Evolutionary conservation across 257 asterid genomes (phyloP).

Genomic region (Capsicum baccatum): DNA sequence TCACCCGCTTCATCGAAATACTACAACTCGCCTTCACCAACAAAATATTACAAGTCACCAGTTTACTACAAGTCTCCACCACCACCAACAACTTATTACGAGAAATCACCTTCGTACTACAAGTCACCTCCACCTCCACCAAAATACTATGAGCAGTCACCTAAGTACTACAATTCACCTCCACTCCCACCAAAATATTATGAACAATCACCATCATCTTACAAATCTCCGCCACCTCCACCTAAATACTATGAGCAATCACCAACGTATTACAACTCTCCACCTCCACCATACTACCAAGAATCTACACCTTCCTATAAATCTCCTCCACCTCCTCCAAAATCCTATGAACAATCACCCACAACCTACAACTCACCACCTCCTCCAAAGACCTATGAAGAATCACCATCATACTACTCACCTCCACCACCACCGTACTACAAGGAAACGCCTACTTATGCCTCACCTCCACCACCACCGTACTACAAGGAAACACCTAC

Average conservation of each 20-base stretch:
- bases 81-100: not conserved
- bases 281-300: not conserved
- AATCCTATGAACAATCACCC: not conserved
- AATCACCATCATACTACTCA: not conserved
- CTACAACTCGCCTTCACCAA: not conserved
- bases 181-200: not conserved
- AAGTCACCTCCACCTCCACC: not conserved
- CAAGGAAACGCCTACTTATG: no score
- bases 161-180: not conserved
- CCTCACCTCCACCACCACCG: no score
- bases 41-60: not conserved
- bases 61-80: not conserved
- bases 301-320: not conserved
- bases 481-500: no score
- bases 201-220: not conserved
- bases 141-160: not conserved
- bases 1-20: not conserved
- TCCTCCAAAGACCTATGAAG: not conserved
- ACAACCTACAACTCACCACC: not conserved
- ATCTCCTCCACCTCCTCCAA: not conserved
- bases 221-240: slow-evolving; percentile 5
- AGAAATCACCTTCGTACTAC: not conserved
- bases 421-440: not conserved
- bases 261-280: not conserved
- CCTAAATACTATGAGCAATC: not conserved